Percentiles rank a stretch among this genome's conserved stretches.
phyloP scores from a whole-genome alignment of 2,329 filamentous ascomycete genomes.

The Clarireedia paspali region DNA sequence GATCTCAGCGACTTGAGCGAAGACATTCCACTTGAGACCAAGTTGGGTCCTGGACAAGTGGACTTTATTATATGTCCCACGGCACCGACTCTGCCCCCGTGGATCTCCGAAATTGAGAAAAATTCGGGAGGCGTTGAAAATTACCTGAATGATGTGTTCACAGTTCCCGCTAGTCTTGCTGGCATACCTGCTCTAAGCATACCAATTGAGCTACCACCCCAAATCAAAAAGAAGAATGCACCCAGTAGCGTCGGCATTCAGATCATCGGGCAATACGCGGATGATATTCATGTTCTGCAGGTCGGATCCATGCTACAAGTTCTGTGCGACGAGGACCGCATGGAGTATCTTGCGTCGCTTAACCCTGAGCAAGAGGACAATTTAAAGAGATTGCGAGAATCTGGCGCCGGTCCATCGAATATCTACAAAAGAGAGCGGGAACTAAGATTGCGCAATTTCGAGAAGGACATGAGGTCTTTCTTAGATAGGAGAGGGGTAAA shows the following conservation, averaged over 20 bases:
- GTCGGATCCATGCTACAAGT: constrained; percentile 35
- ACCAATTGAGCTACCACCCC: constrained; percentile 37
- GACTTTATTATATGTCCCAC: constrained; percentile 87
- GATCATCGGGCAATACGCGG: constrained; percentile 73
- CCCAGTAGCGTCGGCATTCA: constrained; percentile 55
- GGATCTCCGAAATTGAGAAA: constrained; percentile 46
- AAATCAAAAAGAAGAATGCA: constrained; percentile 23
- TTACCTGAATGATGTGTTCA: constrained; percentile 93
- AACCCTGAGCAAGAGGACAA: not conserved
- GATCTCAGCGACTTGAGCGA: constrained; percentile 55
- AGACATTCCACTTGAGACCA: constrained; percentile 42
- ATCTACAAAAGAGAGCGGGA: too few relatives aligned
- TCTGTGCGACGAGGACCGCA: not conserved
- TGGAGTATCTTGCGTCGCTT: too few relatives aligned
- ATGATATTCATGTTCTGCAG: constrained; percentile 57
- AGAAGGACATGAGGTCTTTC: too few relatives aligned
- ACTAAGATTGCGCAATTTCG: too few relatives aligned
- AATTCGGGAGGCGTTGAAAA: constrained; percentile 54
- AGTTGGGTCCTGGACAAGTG: constrained; percentile 55
- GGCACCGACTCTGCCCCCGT: constrained; percentile 67
- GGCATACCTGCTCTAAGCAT: constrained; percentile 85
- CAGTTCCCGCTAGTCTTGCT: constrained; percentile 87
- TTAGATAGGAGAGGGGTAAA: too few relatives aligned
- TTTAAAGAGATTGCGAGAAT: too few relatives aligned
- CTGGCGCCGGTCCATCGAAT: too few relatives aligned